Evolutionary conservation across 2,329 filamentous ascomycete species (phyloP), one percentile per base, ranked within the genome.

Genomic region (Diaporthe ampelina): DNA sequence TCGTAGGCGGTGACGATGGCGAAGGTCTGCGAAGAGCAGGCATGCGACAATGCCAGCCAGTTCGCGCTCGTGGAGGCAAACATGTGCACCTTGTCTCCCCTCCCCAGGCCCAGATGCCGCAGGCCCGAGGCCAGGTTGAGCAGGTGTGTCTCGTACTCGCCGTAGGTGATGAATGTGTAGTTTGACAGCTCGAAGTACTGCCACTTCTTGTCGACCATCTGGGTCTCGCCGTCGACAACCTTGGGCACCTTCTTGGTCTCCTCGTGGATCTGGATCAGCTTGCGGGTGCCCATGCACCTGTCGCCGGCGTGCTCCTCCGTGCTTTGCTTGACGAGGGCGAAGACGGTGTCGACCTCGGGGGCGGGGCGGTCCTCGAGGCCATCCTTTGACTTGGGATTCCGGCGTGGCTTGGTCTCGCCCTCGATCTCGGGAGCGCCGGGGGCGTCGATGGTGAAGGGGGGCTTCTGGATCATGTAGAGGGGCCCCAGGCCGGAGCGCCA

Each of bases 1-100:
- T 98, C 95, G 84, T 98, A 98, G 68, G 95, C 95, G 59, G 96
- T 98, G 68, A 98, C 96, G 78, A 98, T 95, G 74, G 94, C 91
- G 82, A 98, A 91, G 58, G 94, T 95, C 84, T 98, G 96, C 21
- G 95, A 95, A 26, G 92, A 86, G 90, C 93, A 87, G 58, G 85
- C 89, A 82, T 97, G 94, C 61, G 95, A 94, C 79, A 94, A 91
- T 72, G 92, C 91, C 77, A 98, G 89, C 96, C 96, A 98, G 85
- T 94, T 90, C 69, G 91, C 89, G 82, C 94, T 95, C 75, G 94
- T 97, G n/a, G 93, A 91, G 63, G 93, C 95, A 81, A 95, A 97
- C 73, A 97, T 88, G 82, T 97, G 94, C 78, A 97, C 82, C 79
- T 90, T 92, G 82, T 95, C 90, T 21, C 88, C 85, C 74, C 90